Evolutionary conservation across 805 yeast species (phyloP).

Genomic region (Starmerella gropengiesseri): DNA sequence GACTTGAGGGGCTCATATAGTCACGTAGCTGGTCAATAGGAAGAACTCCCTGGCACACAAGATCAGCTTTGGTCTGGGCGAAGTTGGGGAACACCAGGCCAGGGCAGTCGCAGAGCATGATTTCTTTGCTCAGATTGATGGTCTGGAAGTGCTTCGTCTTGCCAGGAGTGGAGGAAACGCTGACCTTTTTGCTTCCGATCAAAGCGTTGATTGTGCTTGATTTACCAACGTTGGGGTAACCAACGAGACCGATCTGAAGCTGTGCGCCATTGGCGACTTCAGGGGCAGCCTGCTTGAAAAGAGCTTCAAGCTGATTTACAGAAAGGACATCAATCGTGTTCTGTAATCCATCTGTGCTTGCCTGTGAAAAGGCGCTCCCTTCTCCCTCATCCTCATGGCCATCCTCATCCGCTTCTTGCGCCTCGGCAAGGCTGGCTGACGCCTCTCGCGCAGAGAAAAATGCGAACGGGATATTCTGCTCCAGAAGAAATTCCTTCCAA

Average conservation of each 20-base stretch:
- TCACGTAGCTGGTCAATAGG: conserved; percentile 97
- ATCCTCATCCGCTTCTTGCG: too few relatives aligned
- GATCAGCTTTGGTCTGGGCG: conserved; percentile 90
- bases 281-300: conserved; percentile 72
- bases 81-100: conserved; percentile 98
- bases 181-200: conserved; percentile 94
- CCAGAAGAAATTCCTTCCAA: conserved; percentile 79
- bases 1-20: conserved; percentile 73
- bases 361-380: too few relatives aligned
- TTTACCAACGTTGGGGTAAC: conserved; percentile 93
- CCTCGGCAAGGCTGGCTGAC: conserved; percentile 39
- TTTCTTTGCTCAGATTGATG: conserved; percentile 68
- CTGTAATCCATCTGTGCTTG: conserved; percentile 9
- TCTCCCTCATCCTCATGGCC: conserved; percentile 19
- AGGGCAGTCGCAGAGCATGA: conserved; percentile 93
- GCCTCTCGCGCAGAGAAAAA: conserved; percentile 89
- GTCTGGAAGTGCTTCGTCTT: conserved; percentile 99
- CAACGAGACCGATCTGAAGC: conserved; percentile 87
- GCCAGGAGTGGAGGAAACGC: conserved; percentile 97
- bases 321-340: conserved; percentile 56
- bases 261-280: conserved; percentile 38
- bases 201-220: conserved; percentile 97
- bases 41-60: conserved; percentile 95
- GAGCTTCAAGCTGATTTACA: conserved; percentile 72
- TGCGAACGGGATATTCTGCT: conserved; percentile 63